Percentiles rank a stretch among this genome's conserved stretches.
Conservation (phyloP, 495 filamentous ascomycete genomes). For the Amphirosellinia nigrospora region DNA sequence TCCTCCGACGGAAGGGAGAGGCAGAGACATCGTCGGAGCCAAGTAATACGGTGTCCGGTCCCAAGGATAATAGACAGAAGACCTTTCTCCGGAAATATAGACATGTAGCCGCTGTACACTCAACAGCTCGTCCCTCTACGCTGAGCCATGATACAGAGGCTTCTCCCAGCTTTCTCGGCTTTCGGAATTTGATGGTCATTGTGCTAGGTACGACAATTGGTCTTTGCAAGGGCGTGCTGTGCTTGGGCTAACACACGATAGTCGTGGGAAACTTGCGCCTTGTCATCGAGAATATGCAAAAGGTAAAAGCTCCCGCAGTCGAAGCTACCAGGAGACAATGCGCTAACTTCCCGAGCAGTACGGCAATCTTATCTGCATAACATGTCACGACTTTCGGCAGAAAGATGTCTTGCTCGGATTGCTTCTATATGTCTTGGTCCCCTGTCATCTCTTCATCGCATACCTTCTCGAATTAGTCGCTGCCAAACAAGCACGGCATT, state of each 20-base stretch:
- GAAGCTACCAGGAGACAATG: neutral
- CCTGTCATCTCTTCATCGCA: slow-evolving; percentile 86
- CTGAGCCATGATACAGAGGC: slow-evolving; percentile 79
- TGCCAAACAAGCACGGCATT: slow-evolving; percentile 72
- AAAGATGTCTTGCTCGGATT: slow-evolving; percentile 78
- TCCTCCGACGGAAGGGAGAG: slow-evolving; percentile 29
- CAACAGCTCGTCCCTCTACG: slow-evolving; percentile 71
- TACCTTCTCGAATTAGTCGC: slow-evolving; percentile 86
- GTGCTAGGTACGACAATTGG: slow-evolving; percentile 69
- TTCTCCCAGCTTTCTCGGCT: slow-evolving; percentile 86
- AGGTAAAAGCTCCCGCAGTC: slow-evolving; percentile 58
- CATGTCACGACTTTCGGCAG: slow-evolving; percentile 84
- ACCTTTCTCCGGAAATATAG: slow-evolving; percentile 67
- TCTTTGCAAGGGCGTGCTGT: neutral
- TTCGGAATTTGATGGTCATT: slow-evolving; percentile 95
- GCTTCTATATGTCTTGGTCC: slow-evolving; percentile 81
- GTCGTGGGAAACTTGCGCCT: slow-evolving; percentile 92
- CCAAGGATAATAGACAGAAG: slow-evolving; percentile 22
- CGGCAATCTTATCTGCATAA: slow-evolving; percentile 89
- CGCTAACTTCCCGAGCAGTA: slow-evolving; percentile 62
- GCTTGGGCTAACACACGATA: slow-evolving; percentile 37
- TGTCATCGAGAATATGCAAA: slow-evolving; percentile 96
- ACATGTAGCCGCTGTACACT: slow-evolving; percentile 87
- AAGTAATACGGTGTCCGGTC: slow-evolving; percentile 1
- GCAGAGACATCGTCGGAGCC: slow-evolving; percentile 3